Conservation (phyloP, 2,329 filamentous ascomycete genomes). For the Aplosporella prunicola region DNA sequence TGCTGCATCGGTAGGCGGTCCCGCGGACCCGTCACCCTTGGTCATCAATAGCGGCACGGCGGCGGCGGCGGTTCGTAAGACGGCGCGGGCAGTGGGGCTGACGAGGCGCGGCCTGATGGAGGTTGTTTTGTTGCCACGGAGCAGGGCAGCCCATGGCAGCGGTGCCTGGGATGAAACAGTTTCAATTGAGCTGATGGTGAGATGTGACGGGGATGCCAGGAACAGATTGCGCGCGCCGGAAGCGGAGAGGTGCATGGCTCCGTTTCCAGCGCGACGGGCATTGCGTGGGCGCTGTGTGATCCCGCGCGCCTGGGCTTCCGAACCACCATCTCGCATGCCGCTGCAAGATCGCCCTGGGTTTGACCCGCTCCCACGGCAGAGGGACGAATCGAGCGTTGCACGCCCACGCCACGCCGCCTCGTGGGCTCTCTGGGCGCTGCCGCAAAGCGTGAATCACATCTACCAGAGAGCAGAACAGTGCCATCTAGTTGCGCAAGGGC, state of each 20-base stretch:
- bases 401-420: constrained; percentile 11
- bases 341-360: constrained; percentile 3
- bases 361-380: constrained; percentile 11
- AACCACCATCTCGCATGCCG: constrained; percentile 10
- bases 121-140: not conserved
- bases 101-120: not conserved
- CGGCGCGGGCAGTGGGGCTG: constrained; percentile 1
- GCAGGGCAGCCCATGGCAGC: constrained; percentile 6
- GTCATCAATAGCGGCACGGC: constrained; percentile 3
- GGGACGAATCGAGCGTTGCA: constrained; percentile 11
- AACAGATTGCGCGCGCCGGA: constrained; percentile 9
- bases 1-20: constrained; percentile 10
- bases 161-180: constrained; percentile 10
- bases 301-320: constrained; percentile 4
- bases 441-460: constrained; percentile 9
- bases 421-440: constrained; percentile 8
- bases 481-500: constrained; percentile 12
- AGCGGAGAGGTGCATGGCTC: constrained; percentile 8
- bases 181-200: constrained; percentile 13
- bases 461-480: constrained; percentile 10
- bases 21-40: constrained; percentile 4
- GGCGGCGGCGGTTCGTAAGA: constrained; percentile 5
- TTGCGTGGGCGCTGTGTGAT: no score
- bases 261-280: constrained; percentile 11
- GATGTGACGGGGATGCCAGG: constrained; percentile 6